A percentile compares a stretch with the other conserved stretches of the same genome.
These are phyloP conservation scores for Rhodocollybia butyracea DNA, from an alignment of 768 basidiomycete genomes.

Conservation along the genomic window DNA sequence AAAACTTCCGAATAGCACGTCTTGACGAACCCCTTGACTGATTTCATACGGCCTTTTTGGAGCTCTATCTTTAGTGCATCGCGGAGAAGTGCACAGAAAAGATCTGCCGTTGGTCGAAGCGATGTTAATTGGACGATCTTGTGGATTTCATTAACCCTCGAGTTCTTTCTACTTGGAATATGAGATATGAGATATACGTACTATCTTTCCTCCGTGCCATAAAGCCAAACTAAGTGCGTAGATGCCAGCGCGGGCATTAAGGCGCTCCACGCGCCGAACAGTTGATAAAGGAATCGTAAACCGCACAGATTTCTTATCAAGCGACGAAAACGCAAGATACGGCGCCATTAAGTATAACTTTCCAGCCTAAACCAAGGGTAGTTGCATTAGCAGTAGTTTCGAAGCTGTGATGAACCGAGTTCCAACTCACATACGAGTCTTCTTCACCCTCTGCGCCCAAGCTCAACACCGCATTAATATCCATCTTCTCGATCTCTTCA, in stretches of 20 bases:
- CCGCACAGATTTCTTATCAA: slow-evolving; percentile 89
- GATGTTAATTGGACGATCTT: slow-evolving; percentile 93
- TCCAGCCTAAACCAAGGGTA: slow-evolving; percentile 64
- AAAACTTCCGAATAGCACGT: slow-evolving; percentile 95
- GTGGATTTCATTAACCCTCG: too few species aligned
- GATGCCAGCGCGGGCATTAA: slow-evolving; percentile 91
- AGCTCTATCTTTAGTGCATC: slow-evolving; percentile 88
- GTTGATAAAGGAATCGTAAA: slow-evolving; percentile 92
- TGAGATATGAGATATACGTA: slow-evolving; percentile 33
- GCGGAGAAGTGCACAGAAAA: slow-evolving; percentile 86
- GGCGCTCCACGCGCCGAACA: slow-evolving; percentile 87
- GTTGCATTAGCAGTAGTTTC: not conserved
- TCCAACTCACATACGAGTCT: slow-evolving; percentile 82
- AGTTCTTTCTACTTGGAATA: not conserved
- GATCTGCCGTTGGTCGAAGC: slow-evolving; percentile 87
- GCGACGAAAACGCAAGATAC: slow-evolving; percentile 84
- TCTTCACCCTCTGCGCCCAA: slow-evolving; percentile 76
- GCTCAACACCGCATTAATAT: slow-evolving; percentile 86
- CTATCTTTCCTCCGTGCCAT: slow-evolving; percentile 94
- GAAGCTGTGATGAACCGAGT: not conserved
- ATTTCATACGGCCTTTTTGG: slow-evolving; percentile 90
- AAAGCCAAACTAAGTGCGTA: slow-evolving; percentile 94
- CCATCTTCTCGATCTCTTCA: slow-evolving; percentile 61
- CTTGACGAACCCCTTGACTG: slow-evolving; percentile 84
- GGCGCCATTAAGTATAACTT: slow-evolving; percentile 86